Evolutionary conservation across 2,329 filamentous ascomycete genomes (phyloP).

Genomic region (Aspergillus cejpii): DNA sequence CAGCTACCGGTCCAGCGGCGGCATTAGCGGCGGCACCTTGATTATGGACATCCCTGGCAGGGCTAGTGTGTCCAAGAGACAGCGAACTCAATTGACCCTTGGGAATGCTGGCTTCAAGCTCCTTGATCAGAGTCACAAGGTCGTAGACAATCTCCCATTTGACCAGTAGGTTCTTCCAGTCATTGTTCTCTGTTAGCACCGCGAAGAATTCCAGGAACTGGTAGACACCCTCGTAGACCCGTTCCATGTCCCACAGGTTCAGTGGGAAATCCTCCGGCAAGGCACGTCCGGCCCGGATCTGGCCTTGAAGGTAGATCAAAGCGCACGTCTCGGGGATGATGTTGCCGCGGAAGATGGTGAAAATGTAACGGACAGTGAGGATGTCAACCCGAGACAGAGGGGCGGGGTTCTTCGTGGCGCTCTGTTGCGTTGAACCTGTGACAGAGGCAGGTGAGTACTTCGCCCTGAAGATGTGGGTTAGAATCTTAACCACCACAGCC

Average conservation of each 20-base stretch:
- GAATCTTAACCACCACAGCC: constrained; percentile 81
- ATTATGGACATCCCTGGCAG: constrained; percentile 23
- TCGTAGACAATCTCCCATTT: constrained; percentile 91
- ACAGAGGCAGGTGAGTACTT: constrained; percentile 46
- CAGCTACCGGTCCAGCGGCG: constrained; percentile 40
- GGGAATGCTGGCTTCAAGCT: constrained; percentile 78
- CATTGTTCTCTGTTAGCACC: constrained; percentile 75
- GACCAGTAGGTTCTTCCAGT: constrained; percentile 76
- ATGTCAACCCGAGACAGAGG: constrained; percentile 50
- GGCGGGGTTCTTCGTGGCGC: constrained; percentile 54
- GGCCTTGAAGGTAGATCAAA: constrained; percentile 86
- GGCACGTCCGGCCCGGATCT: constrained; percentile 70
- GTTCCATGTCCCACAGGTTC: constrained; percentile 95
- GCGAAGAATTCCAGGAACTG: constrained; percentile 93
- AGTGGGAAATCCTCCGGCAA: constrained; percentile 84
- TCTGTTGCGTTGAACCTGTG: constrained; percentile 46
- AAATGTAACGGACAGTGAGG: constrained; percentile 76
- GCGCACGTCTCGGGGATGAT: constrained; percentile 92
- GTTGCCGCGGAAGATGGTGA: constrained; percentile 83
- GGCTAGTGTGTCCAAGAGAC: constrained; percentile 27
- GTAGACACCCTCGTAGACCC: constrained; percentile 87
- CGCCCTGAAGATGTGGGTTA: constrained; percentile 80
- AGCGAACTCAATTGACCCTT: constrained; percentile 61
- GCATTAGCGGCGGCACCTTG: constrained; percentile 28
- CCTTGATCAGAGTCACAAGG: constrained; percentile 76